Conservation (phyloP, 2,329 filamentous ascomycete genomes). For the Penicillium sp. region DNA sequence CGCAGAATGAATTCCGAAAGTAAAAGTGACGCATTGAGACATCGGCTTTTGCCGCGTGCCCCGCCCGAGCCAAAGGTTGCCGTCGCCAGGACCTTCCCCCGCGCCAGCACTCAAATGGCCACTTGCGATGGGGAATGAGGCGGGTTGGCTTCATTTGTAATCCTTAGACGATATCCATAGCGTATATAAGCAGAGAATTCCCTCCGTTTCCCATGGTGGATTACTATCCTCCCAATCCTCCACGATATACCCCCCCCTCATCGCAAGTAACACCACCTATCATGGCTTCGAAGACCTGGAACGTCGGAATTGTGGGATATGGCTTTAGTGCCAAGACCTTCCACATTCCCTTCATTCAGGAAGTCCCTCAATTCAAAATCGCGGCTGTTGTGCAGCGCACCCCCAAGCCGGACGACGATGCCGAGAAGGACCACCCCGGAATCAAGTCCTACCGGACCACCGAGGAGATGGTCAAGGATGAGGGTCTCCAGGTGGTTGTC, state of each 20-base stretch:
- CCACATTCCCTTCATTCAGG: slow-evolving; percentile 68
- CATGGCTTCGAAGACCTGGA: slow-evolving; percentile 43
- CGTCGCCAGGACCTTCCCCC: slow-evolving; percentile 33
- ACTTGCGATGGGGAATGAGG: too few species aligned
- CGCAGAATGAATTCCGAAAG: too few species aligned
- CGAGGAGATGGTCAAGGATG: slow-evolving; percentile 57
- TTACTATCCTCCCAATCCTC: too few species aligned
- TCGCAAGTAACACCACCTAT: too few species aligned
- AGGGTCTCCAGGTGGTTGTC: slow-evolving; percentile 59
- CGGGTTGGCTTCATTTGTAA: too few species aligned
- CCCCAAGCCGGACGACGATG: slow-evolving; percentile 57
- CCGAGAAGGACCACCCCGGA: slow-evolving; percentile 57
- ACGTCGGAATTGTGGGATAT: slow-evolving; percentile 53
- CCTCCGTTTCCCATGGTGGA: slow-evolving; percentile 20
- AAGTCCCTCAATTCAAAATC: slow-evolving; percentile 56
- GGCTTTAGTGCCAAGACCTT: slow-evolving; percentile 66
- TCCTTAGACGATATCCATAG: too few species aligned
- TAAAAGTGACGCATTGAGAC: too few species aligned
- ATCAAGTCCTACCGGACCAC: slow-evolving; percentile 56
- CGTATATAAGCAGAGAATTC: too few species aligned
- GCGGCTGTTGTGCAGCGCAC: slow-evolving; percentile 68
- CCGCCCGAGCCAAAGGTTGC: slow-evolving; percentile 30
- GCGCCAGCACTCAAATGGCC: too few species aligned
- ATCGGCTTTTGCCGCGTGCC: slow-evolving; percentile 39
- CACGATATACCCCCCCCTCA: too few species aligned